These are phyloP conservation scores for Kwoniella heveanensis DNA, from an alignment of 768 basidiomycete genomes.

Conservation along the genomic window DNA sequence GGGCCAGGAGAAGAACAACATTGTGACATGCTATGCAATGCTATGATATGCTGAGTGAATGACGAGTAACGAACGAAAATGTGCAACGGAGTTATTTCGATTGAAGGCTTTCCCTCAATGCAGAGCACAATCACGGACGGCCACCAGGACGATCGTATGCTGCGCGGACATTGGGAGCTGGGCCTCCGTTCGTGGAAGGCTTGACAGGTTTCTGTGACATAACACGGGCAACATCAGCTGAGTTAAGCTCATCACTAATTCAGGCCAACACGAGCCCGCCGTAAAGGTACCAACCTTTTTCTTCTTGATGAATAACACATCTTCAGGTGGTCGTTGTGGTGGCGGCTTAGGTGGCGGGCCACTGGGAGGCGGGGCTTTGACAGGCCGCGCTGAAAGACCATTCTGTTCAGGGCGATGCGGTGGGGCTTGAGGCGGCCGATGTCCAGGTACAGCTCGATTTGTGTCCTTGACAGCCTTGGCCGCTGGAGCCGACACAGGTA, in stretches of 20 bases:
- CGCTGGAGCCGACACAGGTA: conserved; percentile 7
- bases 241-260: background rate
- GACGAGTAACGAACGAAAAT: too few species aligned
- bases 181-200: background rate
- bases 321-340: conserved; percentile 28
- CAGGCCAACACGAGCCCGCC: background rate
- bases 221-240: background rate
- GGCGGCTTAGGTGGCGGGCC: conserved; percentile 18
- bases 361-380: conserved; percentile 7
- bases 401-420: background rate
- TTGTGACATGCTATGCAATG: background rate
- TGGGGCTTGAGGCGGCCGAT: background rate
- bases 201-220: conserved; percentile 16
- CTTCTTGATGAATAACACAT: conserved; percentile 43
- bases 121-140: conserved; percentile 5
- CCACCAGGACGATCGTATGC: conserved; percentile 18
- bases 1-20: background rate
- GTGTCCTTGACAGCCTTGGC: background rate
- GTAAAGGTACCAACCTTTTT: conserved; percentile 34
- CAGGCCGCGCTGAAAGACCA: background rate
- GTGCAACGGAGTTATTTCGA: too few species aligned
- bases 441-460: background rate
- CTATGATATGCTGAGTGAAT: background rate
- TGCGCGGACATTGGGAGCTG: conserved; percentile 15
- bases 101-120: too few species aligned